Conservation (phyloP, 257 asterid species). For the Solanum corneliomulleri region DNA sequence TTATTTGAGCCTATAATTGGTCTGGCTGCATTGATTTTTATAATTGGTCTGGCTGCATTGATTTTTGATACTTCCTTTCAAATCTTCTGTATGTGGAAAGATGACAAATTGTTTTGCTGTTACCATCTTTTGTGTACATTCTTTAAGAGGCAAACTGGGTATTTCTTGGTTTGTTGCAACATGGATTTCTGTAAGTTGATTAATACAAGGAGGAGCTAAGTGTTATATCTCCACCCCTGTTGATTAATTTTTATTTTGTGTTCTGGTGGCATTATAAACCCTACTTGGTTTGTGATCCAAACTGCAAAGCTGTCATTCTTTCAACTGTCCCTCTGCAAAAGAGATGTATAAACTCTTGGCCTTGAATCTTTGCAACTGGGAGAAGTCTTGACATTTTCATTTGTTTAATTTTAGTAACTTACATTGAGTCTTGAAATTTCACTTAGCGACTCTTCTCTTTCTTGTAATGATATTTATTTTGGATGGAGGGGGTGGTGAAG, state of each 20-base stretch:
- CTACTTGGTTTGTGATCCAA: neutral
- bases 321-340: neutral
- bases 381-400: neutral
- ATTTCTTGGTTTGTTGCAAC: neutral
- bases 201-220: neutral
- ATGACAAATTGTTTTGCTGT: neutral
- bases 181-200: neutral
- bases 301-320: neutral
- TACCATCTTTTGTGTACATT: neutral
- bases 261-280: neutral
- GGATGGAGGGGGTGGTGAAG: neutral
- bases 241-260: neutral
- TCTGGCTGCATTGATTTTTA: neutral
- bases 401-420: neutral
- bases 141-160: neutral
- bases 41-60: neutral
- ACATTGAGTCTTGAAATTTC: neutral
- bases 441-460: neutral
- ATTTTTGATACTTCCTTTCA: neutral
- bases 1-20: neutral
- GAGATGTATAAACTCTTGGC: neutral
- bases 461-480: neutral
- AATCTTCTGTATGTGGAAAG: neutral
- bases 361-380: neutral
- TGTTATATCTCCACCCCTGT: neutral